Percentiles rank a stretch among this genome's conserved stretches.
Conservation (phyloP, 495 filamentous ascomycete species). For the Penicillium atrosanguineum region DNA sequence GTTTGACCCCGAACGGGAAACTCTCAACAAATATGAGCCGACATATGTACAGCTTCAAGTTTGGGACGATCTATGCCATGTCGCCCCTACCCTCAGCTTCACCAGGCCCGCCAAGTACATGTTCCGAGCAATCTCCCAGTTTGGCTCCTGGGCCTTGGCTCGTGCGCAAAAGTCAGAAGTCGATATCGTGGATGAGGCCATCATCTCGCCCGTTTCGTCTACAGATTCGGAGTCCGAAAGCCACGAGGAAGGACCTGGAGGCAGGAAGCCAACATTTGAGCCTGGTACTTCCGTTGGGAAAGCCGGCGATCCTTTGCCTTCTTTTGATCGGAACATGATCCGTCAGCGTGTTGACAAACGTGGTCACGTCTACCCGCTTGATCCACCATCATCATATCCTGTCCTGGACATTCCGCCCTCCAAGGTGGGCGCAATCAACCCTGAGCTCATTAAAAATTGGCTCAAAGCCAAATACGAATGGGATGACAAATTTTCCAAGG, state of each 20-base stretch:
- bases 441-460: constrained; percentile 80
- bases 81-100: constrained; percentile 85
- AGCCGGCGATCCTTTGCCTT: constrained; percentile 77
- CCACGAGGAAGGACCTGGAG: constrained; percentile 14
- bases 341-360: constrained; percentile 78
- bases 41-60: constrained; percentile 96
- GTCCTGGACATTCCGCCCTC: constrained; percentile 59
- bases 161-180: constrained; percentile 75
- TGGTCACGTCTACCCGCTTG: constrained; percentile 66
- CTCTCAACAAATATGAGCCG: constrained; percentile 63
- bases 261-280: constrained; percentile 17
- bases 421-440: constrained; percentile 75
- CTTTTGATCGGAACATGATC: constrained; percentile 83
- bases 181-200: constrained; percentile 76
- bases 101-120: constrained; percentile 93
- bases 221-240: constrained; percentile 42
- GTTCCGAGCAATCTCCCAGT: constrained; percentile 86
- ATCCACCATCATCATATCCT: constrained; percentile 56
- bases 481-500: constrained; percentile 64
- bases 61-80: constrained; percentile 93
- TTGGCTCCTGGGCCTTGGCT: constrained; percentile 85
- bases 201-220: constrained; percentile 69
- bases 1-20: constrained; percentile 52
- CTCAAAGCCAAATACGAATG: constrained; percentile 65
- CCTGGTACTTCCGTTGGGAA: constrained; percentile 57